Evolutionary conservation across 768 basidiomycete genomes (phyloP).

Genomic region (Hemileccinum impolitum): DNA sequence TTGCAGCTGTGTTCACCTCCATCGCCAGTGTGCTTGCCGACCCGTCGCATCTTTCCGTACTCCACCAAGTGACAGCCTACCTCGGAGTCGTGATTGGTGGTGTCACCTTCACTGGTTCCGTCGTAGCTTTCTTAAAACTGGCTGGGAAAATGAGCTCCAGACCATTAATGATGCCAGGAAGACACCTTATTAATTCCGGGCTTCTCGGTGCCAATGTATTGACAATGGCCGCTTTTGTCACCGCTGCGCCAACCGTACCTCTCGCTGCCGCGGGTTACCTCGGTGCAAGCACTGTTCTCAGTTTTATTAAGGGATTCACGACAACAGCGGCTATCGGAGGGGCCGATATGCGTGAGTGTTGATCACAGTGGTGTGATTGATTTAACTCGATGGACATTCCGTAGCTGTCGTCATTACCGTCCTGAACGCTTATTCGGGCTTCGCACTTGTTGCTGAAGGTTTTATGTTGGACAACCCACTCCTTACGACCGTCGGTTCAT

Average conservation of each 20-base stretch:
- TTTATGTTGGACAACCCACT: slow-evolving; percentile 90
- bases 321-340: slow-evolving; percentile 91
- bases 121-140: slow-evolving; percentile 86
- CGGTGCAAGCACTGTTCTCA: slow-evolving; percentile 66
- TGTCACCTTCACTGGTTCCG: slow-evolving; percentile 85
- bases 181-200: slow-evolving; percentile 70
- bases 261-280: slow-evolving; percentile 76
- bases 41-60: slow-evolving; percentile 58
- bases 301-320: slow-evolving; percentile 83
- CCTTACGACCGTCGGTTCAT: slow-evolving; percentile 76
- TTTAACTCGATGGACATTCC: not conserved
- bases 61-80: slow-evolving; percentile 84
- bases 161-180: slow-evolving; percentile 68
- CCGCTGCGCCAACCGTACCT: slow-evolving; percentile 66
- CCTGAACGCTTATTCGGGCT: slow-evolving; percentile 86
- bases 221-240: slow-evolving; percentile 76
- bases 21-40: slow-evolving; percentile 79
- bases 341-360: slow-evolving; percentile 82
- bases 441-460: slow-evolving; percentile 88
- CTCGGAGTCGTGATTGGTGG: slow-evolving; percentile 85
- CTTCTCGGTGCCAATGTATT: slow-evolving; percentile 70
- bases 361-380: not conserved
- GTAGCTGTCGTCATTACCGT: slow-evolving; percentile 88
- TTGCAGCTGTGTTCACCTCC: slow-evolving; percentile 85
- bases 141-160: slow-evolving; percentile 78